Conservation (phyloP, 1,284 basidiomycete species). For the Wallemia hederae region DNA sequence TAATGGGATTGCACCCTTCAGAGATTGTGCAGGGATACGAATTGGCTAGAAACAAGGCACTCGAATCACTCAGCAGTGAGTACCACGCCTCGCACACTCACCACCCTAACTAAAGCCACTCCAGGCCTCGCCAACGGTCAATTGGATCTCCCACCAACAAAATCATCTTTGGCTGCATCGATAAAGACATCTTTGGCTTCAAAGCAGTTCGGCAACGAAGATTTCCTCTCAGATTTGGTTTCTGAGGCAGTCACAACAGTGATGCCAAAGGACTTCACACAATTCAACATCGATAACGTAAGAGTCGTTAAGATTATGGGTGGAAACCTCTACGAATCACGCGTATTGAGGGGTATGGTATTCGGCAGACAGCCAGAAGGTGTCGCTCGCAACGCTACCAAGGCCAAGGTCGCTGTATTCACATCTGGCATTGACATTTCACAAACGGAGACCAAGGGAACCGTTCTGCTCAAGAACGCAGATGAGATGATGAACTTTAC, state of each 20-base stretch:
- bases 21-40: slow-evolving; percentile 75
- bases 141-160: slow-evolving; percentile 49
- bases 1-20: slow-evolving; percentile 90
- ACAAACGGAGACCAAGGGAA: slow-evolving; percentile 98
- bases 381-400: slow-evolving; percentile 30
- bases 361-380: slow-evolving; percentile 88
- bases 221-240: slow-evolving; percentile 49
- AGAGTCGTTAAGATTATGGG: slow-evolving; percentile 98
- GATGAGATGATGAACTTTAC: slow-evolving; percentile 94
- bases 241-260: slow-evolving; percentile 72
- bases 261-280: slow-evolving; percentile 61
- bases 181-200: slow-evolving; percentile 78
- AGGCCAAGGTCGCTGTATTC: slow-evolving; percentile 76
- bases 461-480: slow-evolving; percentile 80
- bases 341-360: slow-evolving; percentile 90
- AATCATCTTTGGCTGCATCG: slow-evolving; percentile 42
- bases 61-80: slow-evolving; percentile 70
- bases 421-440: slow-evolving; percentile 73
- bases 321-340: slow-evolving; percentile 49
- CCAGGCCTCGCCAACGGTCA: slow-evolving; percentile 16
- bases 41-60: slow-evolving; percentile 57
- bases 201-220: slow-evolving; percentile 88
- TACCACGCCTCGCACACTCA: slow-evolving; percentile 19
- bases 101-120: slow-evolving; percentile 6
- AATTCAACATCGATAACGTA: slow-evolving; percentile 94